Evolutionary conservation across 345 rosid species (phyloP), one percentile per base, ranked within the genome.

Genomic region (Sonneratia caseolaris): DNA sequence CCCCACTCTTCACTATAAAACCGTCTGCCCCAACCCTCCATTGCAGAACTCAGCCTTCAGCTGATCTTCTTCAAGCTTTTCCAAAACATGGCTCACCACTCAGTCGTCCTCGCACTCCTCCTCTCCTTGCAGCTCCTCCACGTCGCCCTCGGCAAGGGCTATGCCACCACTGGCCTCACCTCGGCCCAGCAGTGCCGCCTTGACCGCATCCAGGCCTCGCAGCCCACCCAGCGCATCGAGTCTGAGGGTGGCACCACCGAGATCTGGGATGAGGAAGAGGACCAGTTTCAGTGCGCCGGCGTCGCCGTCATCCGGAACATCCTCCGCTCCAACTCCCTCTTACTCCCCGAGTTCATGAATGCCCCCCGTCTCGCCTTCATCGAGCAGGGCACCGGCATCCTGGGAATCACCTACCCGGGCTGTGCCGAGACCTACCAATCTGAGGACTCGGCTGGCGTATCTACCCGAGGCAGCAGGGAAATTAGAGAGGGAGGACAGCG

Each of bases 281-380:
- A 82, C 37, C 81, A 79, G 67, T 77, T 82, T 68, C 77, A 65
- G 59, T 82, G 83, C 56, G 78, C 74, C 8, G 83, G 83, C 0
- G 79, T 79, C 43, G 82, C 76, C 18, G 70, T 81, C 49, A 5
- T 71, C 56, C 68, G 75, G 38, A 18, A 8, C 37, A 35, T 43
- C 61, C 27, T 82, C n/a, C 70, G 72, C 14, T 79, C 77, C 27
- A 77, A 79, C 57, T 62, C 76, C 56, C 81, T 82, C 66, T 71
- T 70, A 45, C 45, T 79, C 56, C 85, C 79, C 38, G 72, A 47
- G 71, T 77, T 24, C 72, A 66, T 42, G 71, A 74, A 69, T 15
- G 78, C 76, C n/a, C 85, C 82, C n/a, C 77, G 68, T 57, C 57
- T 82, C 38, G 22, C 75, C 35, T 79, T 66, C 72, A 64, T 82